Evolutionary conservation across 192 early-diverging fungal genomes (phyloP).

Genomic region (Coemansia sp.): DNA sequence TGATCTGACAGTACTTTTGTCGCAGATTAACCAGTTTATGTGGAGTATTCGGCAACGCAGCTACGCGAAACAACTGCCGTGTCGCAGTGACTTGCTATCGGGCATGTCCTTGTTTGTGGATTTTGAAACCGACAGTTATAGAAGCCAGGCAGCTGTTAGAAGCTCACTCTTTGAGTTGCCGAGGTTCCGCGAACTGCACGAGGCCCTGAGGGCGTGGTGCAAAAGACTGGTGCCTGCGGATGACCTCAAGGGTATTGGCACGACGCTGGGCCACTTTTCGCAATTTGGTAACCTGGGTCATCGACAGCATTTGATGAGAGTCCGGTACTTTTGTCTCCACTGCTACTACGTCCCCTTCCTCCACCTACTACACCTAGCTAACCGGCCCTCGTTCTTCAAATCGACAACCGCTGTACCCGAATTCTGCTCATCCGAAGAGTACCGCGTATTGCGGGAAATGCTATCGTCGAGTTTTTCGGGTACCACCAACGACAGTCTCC

Average conservation of each 20-base stretch:
- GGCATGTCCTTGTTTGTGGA: constrained; percentile 21
- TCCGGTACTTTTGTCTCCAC: constrained; percentile 43
- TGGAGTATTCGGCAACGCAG: constrained; percentile 34
- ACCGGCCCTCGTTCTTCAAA: constrained; percentile 46
- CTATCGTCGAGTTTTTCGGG: constrained; percentile 35
- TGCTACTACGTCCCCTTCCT: constrained; percentile 39
- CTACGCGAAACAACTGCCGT: background rate
- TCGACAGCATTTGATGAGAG: constrained; percentile 42
- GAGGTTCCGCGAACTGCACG: constrained; percentile 24
- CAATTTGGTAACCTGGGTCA: constrained; percentile 30
- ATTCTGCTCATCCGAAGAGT: constrained; percentile 22
- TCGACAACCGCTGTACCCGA: background rate
- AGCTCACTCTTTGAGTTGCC: constrained; percentile 30
- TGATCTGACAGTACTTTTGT: constrained; percentile 27
- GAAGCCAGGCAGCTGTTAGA: constrained; percentile 13
- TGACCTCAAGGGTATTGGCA: constrained; percentile 9
- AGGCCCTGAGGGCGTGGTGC: constrained; percentile 26
- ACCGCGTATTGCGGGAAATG: constrained; percentile 34
- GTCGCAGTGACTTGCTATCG: constrained; percentile 13
- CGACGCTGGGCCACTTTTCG: constrained; percentile 15
- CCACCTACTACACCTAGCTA: constrained; percentile 35
- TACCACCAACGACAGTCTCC: constrained; percentile 38
- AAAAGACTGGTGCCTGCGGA: constrained; percentile 34
- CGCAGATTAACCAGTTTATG: constrained; percentile 43
- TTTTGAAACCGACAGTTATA: background rate